Evolutionary conservation across 2,329 filamentous ascomycete genomes (phyloP).

Genomic region (Xylariaceae sp.): DNA sequence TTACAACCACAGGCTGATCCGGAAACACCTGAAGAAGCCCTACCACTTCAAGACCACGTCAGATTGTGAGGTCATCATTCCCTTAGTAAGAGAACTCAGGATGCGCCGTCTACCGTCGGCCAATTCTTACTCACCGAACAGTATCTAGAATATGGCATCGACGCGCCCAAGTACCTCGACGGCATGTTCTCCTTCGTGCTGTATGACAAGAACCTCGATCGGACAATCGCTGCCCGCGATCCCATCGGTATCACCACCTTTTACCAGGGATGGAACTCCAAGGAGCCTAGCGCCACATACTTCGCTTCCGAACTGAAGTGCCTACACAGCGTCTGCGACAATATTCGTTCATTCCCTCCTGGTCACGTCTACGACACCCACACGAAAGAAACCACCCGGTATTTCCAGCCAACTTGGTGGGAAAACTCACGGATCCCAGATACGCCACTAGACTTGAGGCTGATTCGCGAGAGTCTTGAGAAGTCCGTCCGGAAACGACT

Average conservation of each 20-base stretch:
- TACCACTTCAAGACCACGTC: slow-evolving; percentile 99
- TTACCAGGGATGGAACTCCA: slow-evolving; percentile 90
- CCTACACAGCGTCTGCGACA: slow-evolving; percentile 90
- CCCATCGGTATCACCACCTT: slow-evolving; percentile 97
- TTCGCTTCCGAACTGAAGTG: slow-evolving; percentile 98
- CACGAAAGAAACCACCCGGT: slow-evolving; percentile 82
- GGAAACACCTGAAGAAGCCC: slow-evolving; percentile 80
- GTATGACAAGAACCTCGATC: slow-evolving; percentile 93
- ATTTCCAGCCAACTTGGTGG: slow-evolving; percentile 94
- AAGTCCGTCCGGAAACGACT: slow-evolving; percentile 92
- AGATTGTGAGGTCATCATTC: slow-evolving; percentile 98
- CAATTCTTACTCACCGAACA: slow-evolving; percentile 46
- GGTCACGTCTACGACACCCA: slow-evolving; percentile 96
- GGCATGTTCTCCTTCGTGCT: slow-evolving; percentile 99
- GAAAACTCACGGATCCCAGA: slow-evolving; percentile 80
- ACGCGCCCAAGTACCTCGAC: slow-evolving; percentile 91
- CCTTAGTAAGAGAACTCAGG: slow-evolving; percentile 70
- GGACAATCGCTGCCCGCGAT: slow-evolving; percentile 91
- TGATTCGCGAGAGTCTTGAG: slow-evolving; percentile 82
- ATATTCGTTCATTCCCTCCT: slow-evolving; percentile 91
- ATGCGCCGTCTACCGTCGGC: not conserved
- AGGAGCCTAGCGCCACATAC: slow-evolving; percentile 84
- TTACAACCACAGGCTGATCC: slow-evolving; percentile 97
- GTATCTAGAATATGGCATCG: slow-evolving; percentile 92
- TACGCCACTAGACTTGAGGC: slow-evolving; percentile 81